These are phyloP conservation scores for Colletotrichum noveboracense DNA, from an alignment of 2,329 filamentous ascomycete genomes.

Conservation along the genomic window DNA sequence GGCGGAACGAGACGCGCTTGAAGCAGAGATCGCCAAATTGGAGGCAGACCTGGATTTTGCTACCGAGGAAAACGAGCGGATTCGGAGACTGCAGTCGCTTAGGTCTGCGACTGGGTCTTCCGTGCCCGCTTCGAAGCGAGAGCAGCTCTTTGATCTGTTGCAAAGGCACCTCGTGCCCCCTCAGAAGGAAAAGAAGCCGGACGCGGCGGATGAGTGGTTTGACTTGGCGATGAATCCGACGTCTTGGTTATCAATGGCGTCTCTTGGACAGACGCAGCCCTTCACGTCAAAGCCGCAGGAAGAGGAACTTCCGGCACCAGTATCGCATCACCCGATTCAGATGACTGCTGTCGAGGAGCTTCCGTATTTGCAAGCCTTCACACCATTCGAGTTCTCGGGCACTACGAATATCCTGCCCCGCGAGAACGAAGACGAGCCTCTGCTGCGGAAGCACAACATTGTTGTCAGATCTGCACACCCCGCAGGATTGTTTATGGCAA, in stretches of 20 bases:
- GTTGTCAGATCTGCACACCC: constrained; percentile 50
- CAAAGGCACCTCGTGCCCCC: constrained; percentile 45
- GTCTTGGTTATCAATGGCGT: constrained; percentile 56
- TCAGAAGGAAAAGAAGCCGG: constrained; percentile 31
- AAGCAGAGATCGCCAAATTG: constrained; percentile 60
- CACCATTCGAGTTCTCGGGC: constrained; percentile 67
- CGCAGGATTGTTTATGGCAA: constrained; percentile 62
- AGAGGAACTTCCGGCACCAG: constrained; percentile 43
- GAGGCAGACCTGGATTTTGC: constrained; percentile 64
- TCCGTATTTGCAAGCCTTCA: constrained; percentile 75
- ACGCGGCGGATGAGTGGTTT: constrained; percentile 47
- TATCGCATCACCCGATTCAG: constrained; percentile 69
- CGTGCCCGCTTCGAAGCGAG: constrained; percentile 36
- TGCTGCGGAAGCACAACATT: constrained; percentile 62
- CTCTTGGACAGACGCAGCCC: constrained; percentile 31
- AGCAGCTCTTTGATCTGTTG: constrained; percentile 46
- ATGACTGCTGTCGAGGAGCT: constrained; percentile 69
- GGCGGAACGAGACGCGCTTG: constrained; percentile 56
- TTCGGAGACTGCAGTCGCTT: constrained; percentile 46
- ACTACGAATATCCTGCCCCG: constrained; percentile 51
- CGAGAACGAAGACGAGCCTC: constrained; percentile 29
- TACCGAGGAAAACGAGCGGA: constrained; percentile 62
- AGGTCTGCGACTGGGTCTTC: constrained; percentile 32
- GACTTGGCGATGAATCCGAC: constrained; percentile 56
- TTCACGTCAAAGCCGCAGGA: constrained; percentile 29